Evolutionary conservation across 1,284 basidiomycete species (phyloP).

Genomic region (Ceratorhiza oryzae-sativae): DNA sequence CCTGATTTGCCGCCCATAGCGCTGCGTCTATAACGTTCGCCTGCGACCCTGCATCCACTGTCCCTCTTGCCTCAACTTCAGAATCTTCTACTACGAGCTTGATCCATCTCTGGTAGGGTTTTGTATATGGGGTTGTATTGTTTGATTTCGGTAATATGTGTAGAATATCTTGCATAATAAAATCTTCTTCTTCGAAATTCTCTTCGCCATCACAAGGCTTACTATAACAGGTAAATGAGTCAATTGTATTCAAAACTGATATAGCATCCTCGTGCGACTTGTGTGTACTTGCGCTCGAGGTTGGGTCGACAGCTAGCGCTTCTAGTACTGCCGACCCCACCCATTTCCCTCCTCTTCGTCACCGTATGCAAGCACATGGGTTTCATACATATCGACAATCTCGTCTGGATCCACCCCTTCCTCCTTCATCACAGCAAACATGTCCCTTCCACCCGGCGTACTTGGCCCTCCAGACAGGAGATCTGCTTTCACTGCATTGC

Average conservation of each 20-base stretch:
- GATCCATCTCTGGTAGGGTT: not conserved
- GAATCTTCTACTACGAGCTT: not conserved
- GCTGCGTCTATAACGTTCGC: slow-evolving; percentile 46
- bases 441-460: not conserved
- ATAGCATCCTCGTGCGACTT: slow-evolving; percentile 2
- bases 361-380: not conserved
- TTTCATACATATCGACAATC: not conserved
- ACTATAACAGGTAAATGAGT: not conserved
- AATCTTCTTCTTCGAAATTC: not conserved
- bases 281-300: not conserved
- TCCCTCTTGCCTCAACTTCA: not conserved
- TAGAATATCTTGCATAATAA: not conserved
- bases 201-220: not conserved
- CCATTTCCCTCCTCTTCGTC: not conserved
- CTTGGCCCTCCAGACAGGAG: not conserved
- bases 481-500: not conserved
- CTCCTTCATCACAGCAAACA: not conserved
- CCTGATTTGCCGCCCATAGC: slow-evolving; percentile 43
- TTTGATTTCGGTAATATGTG: not conserved
- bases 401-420: not conserved
- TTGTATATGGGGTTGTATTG: not conserved
- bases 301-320: not conserved
- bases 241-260: not conserved
- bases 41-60: slow-evolving; percentile 49
- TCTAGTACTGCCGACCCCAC: not conserved